These are phyloP conservation scores for Arthrobotrys conoides DNA, from an alignment of 2,329 filamentous ascomycete species.

Conservation along the genomic window DNA sequence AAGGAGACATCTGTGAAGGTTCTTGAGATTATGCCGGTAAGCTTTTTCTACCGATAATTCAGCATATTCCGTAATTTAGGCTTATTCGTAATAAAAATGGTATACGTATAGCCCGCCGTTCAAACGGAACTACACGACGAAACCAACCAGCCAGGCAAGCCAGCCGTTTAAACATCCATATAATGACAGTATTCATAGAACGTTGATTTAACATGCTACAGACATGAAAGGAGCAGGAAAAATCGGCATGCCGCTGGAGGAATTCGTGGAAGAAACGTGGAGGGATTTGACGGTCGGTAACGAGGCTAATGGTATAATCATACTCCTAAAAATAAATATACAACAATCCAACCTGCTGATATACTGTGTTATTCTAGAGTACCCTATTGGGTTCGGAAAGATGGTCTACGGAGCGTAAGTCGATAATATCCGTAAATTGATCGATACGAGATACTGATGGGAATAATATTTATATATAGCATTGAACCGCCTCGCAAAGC, in stretches of 20 bases:
- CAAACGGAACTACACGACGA: conserved; percentile 70
- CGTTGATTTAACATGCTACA: conserved; percentile 6
- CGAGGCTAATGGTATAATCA: conserved; percentile 66
- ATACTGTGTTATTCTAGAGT: conserved; percentile 21
- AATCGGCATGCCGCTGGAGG: conserved; percentile 70
- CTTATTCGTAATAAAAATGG: too few relatives aligned
- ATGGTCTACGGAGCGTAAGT: conserved; percentile 42
- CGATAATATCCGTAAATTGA: background rate
- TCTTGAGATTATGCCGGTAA: conserved; percentile 70
- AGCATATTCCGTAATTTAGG: too few relatives aligned
- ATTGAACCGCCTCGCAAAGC: conserved; percentile 34
- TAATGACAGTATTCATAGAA: background rate
- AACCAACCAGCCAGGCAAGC: conserved; percentile 65
- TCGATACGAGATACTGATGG: background rate
- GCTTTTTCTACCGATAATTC: background rate
- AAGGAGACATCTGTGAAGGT: conserved; percentile 66
- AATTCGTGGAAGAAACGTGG: conserved; percentile 70
- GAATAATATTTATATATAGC: conserved; percentile 16
- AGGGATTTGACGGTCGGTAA: conserved; percentile 67
- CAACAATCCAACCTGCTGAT: conserved; percentile 4
- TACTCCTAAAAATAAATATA: background rate
- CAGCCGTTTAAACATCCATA: background rate
- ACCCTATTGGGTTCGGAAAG: conserved; percentile 47
- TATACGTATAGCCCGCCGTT: conserved; percentile 41
- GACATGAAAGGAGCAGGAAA: conserved; percentile 68